Conservation (phyloP, 148 eudicot genomes). For the Cornus florida region DNA sequence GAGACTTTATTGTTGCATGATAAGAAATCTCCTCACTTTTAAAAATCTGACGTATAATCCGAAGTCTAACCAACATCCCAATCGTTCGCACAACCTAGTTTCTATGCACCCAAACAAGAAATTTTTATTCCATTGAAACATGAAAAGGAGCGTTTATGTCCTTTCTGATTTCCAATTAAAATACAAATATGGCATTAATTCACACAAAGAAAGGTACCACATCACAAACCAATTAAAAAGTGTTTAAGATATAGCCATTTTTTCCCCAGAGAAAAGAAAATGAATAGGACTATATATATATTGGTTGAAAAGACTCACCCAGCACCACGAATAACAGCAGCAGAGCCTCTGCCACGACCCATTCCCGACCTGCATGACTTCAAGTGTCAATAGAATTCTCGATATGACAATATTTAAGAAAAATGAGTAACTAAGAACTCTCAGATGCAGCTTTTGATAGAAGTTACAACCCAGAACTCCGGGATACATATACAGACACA, state of each 20-base stretch:
- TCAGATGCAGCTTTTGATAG: background rate
- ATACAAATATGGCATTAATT: background rate
- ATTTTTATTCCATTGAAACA: background rate
- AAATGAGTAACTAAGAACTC: background rate
- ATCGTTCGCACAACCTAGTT: too few species aligned
- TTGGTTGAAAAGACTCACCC: constrained; percentile 37
- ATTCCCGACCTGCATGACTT: constrained; percentile 47
- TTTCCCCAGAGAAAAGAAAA: background rate
- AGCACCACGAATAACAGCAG: constrained; percentile 38
- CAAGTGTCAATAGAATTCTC: background rate
- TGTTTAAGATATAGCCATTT: background rate
- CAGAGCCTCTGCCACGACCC: constrained; percentile 45
- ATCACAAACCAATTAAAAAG: background rate
- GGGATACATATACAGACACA: background rate
- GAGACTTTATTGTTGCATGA: too few species aligned
- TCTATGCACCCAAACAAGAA: background rate
- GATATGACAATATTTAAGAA: background rate
- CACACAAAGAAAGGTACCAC: background rate
- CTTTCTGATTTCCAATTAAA: background rate
- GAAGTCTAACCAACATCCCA: too few species aligned
- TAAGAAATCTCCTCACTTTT: too few species aligned
- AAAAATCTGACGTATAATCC: too few species aligned
- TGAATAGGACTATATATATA: background rate
- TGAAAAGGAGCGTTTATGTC: background rate
- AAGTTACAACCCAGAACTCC: background rate